These are phyloP conservation scores for Boletus pseudo-olivaceus DNA, from an alignment of 768 basidiomycete species.

Conservation along the genomic window DNA sequence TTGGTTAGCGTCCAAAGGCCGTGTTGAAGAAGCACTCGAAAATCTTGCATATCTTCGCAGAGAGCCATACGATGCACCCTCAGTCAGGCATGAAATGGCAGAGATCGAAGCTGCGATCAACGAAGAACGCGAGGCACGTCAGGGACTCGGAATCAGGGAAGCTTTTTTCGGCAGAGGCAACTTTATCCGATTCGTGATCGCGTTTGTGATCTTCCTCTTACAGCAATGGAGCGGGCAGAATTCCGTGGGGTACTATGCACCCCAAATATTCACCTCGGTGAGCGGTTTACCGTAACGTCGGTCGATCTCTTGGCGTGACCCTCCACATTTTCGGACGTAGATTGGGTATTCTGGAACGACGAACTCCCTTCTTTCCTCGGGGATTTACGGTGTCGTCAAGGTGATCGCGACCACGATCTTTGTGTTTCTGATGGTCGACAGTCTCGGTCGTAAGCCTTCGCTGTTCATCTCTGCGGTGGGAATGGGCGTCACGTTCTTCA, in stretches of 20 bases:
- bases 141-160: slow-evolving; percentile 63
- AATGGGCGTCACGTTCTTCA: slow-evolving; percentile 79
- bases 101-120: slow-evolving; percentile 80
- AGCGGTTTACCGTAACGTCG: slow-evolving; percentile 12
- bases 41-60: slow-evolving; percentile 67
- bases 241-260: slow-evolving; percentile 73
- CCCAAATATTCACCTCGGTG: slow-evolving; percentile 68
- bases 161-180: slow-evolving; percentile 83
- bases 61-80: slow-evolving; percentile 38
- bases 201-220: slow-evolving; percentile 71
- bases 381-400: slow-evolving; percentile 68
- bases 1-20: slow-evolving; percentile 67
- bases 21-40: slow-evolving; percentile 46
- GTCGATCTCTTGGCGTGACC: background rate
- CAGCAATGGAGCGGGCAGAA: slow-evolving; percentile 88
- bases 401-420: slow-evolving; percentile 63
- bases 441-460: slow-evolving; percentile 64
- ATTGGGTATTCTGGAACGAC: slow-evolving; percentile 62
- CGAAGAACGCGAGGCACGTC: slow-evolving; percentile 65
- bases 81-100: slow-evolving; percentile 57
- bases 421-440: slow-evolving; percentile 65
- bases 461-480: slow-evolving; percentile 71
- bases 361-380: slow-evolving; percentile 67
- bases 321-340: slow-evolving; percentile 26
- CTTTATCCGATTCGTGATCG: slow-evolving; percentile 79